Evolutionary conservation across 305 asterid species (phyloP), one percentile per base, ranked within the genome.

Genomic region (Withania somnifera): DNA sequence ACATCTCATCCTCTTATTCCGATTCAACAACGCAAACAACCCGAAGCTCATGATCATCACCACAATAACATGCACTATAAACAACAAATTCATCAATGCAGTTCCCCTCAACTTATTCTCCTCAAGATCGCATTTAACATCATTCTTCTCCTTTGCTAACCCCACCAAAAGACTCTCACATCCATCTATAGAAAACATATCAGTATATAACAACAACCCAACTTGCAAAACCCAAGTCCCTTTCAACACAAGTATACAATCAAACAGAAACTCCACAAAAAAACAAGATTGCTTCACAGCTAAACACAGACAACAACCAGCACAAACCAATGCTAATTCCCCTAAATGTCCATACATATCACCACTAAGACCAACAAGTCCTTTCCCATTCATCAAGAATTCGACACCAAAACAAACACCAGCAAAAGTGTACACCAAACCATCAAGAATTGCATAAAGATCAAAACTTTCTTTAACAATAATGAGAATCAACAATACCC

Each of bases 171-270:
- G 86, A 87, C 88, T 91, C 6, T 82, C 85, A 89, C 98, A 94
- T 40, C 97, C 97, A 84, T 88, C 86, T 66, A 89, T 81, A 71
- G 87, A 83, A 85, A 94, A 92, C 19, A 84, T 75, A 87, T 92
- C 95, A 15, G 93, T 90, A 84, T 93, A 94, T 50, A 93, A 86
- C 0, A 92, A 86, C 4, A 94, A 68, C 3, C 97, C 98, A 81
- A 86, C 91, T 87, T 94, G 98, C 91, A 94, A 34, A 42, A 88
- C 92, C 97, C 98, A 94, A 79, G 90, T 88, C 28, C 93, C 95
- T 89, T 94, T 92, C 92, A 94, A 86, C 73, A 92, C 79, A 82
- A 93, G 81, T 69, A 92, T 92, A 38, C 84, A 89, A 1, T 95
- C 92, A 85, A 94, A 80, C 88, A 90, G 40, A 88, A 86, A 89